A percentile compares a stretch with the other conserved stretches of the same genome.
These are phyloP conservation scores for Aristolochia californica DNA, from an alignment of 164 flowering plant species.

Conservation along the genomic window DNA sequence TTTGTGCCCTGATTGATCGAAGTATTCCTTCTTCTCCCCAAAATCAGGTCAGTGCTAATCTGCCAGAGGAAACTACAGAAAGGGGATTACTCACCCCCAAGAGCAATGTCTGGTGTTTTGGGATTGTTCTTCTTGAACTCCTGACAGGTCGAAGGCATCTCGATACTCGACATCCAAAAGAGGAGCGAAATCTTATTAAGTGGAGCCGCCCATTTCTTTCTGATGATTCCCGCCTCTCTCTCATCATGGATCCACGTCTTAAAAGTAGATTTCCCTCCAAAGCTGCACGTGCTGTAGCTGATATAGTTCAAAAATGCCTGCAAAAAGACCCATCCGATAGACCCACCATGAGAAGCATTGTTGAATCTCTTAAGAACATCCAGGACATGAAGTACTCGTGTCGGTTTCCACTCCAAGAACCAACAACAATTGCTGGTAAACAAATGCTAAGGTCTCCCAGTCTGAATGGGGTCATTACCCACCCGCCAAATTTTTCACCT, in stretches of 20 bases:
- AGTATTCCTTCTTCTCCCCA: neutral
- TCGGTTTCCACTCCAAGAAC: slow-evolving; percentile 81
- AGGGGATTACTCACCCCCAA: slow-evolving; percentile 85
- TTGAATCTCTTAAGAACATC: slow-evolving; percentile 55
- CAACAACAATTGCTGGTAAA: slow-evolving; percentile 39
- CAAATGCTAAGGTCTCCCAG: slow-evolving; percentile 72
- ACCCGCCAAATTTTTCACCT: slow-evolving; percentile 49
- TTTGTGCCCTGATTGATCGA: too few species aligned
- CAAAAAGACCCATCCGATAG: slow-evolving; percentile 79
- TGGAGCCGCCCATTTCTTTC: slow-evolving; percentile 83
- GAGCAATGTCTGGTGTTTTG: slow-evolving; percentile 95
- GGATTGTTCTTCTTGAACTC: slow-evolving; percentile 78
- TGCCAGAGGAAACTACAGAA: slow-evolving; percentile 81
- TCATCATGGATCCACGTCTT: slow-evolving; percentile 88
- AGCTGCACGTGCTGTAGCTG: slow-evolving; percentile 76
- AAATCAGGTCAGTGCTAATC: slow-evolving; percentile 55
- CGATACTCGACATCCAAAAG: slow-evolving; percentile 61
- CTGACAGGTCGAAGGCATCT: slow-evolving; percentile 83
- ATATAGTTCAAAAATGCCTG: slow-evolving; percentile 71
- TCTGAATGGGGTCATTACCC: slow-evolving; percentile 46
- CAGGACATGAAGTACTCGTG: slow-evolving; percentile 71
- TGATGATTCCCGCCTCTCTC: slow-evolving; percentile 65
- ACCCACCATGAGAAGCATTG: slow-evolving; percentile 84
- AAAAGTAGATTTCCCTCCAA: slow-evolving; percentile 73
- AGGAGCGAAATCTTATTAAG: slow-evolving; percentile 78